Evolutionary conservation across 805 yeast genomes (phyloP).

Genomic region (Teunomyces panamensis): DNA sequence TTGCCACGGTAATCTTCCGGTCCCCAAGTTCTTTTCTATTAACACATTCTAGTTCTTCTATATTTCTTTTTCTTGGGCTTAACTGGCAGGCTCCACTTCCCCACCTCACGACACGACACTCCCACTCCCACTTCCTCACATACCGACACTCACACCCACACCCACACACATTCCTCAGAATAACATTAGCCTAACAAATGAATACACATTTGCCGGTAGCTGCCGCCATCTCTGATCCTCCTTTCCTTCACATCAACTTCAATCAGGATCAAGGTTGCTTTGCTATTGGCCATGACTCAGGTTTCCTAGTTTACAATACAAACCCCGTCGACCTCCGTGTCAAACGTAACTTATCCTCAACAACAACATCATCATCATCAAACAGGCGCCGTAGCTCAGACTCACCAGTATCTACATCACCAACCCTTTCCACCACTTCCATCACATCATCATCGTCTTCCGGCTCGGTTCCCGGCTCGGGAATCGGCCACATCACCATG

Average conservation of each 20-base stretch:
- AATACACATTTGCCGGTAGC: slow-evolving; percentile 16
- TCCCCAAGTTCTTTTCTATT: too few species aligned
- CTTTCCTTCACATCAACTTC: slow-evolving; percentile 60
- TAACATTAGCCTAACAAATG: slow-evolving; percentile 7
- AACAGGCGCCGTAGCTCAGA: background rate
- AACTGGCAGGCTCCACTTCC: too few species aligned
- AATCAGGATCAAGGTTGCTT: slow-evolving; percentile 92
- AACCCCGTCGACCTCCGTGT: slow-evolving; percentile 83
- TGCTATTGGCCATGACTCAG: slow-evolving; percentile 75
- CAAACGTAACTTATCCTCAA: slow-evolving; percentile 33
- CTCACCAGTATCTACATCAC: background rate
- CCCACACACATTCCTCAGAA: background rate
- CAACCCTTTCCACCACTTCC: background rate
- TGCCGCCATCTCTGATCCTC: slow-evolving; percentile 19
- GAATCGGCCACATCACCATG: slow-evolving; percentile 78
- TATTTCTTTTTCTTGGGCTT: too few species aligned
- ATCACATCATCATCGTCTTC: background rate
- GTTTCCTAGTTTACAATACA: slow-evolving; percentile 81
- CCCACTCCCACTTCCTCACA: too few species aligned
- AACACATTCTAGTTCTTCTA: too few species aligned
- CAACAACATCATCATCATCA: background rate
- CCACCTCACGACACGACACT: too few species aligned
- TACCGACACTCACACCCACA: too few species aligned
- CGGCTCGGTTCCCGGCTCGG: slow-evolving; percentile 33
- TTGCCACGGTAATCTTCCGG: slow-evolving; percentile 4